A percentile compares a stretch with the other conserved stretches of the same genome.
Evolutionary conservation across 768 basidiomycete species (phyloP).

Genomic region (Pisolithus sp.): DNA sequence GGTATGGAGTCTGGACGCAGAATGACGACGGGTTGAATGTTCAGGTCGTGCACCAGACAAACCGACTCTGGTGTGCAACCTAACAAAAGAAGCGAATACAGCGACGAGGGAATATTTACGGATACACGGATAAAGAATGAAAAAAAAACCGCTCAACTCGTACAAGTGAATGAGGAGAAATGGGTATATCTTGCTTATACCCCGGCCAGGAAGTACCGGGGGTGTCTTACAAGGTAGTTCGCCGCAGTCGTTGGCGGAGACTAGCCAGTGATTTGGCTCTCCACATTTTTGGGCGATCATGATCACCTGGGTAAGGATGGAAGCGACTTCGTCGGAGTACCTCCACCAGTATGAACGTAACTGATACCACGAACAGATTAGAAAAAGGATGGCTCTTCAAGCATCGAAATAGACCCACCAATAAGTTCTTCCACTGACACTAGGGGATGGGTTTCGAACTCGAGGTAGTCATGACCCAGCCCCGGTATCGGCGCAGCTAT

Average conservation of each 20-base stretch:
- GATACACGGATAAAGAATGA: no score
- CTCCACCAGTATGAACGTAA: constrained; percentile 61
- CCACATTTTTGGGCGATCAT: constrained; percentile 46
- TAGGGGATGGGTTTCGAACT: constrained; percentile 44
- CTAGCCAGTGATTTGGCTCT: constrained; percentile 23
- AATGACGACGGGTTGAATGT: not conserved
- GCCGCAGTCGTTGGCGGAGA: constrained; percentile 27
- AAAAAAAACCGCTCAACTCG: no score
- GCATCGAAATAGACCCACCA: constrained; percentile 21
- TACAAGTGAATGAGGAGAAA: no score
- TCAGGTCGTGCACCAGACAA: not conserved
- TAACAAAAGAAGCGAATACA: no score
- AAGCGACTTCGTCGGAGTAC: constrained; percentile 57
- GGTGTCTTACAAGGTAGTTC: constrained; percentile 23
- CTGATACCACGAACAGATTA: constrained; percentile 25
- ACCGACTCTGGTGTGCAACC: not conserved
- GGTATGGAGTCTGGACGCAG: not conserved
- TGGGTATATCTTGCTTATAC: no score
- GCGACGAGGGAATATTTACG: no score
- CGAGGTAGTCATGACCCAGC: constrained; percentile 52
- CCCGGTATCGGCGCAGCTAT: constrained; percentile 47
- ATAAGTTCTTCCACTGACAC: constrained; percentile 49
- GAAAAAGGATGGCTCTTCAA: not conserved
- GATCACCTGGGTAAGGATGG: constrained; percentile 40
- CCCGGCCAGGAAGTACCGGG: no score